Conservation (phyloP, 169 alveolate genomes). For the Babesia gibsoni region DNA sequence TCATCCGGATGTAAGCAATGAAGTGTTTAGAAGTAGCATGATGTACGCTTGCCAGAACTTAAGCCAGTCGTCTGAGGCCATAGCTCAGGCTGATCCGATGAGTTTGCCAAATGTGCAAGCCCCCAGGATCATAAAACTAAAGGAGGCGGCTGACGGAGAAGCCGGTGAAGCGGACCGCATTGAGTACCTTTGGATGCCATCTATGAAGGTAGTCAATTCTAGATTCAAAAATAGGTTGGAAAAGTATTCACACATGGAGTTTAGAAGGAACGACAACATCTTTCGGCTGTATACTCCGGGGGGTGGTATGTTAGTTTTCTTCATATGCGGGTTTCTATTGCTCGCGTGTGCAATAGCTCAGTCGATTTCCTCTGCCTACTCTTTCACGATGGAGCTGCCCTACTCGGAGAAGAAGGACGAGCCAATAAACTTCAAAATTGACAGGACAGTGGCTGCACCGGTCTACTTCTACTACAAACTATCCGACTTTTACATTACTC, state of each 20-base stretch:
- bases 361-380: constrained; percentile 19
- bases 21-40: constrained; percentile 10
- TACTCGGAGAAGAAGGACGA: constrained; percentile 28
- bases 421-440: constrained; percentile 28
- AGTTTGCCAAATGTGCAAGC: no score
- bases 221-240: constrained; percentile 30
- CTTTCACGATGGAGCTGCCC: constrained; percentile 27
- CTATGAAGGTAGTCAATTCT: constrained; percentile 15
- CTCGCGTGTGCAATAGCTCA: neutral
- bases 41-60: no score
- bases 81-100: no score
- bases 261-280: constrained; percentile 31
- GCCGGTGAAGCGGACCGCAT: no score
- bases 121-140: no score
- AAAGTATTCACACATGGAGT: constrained; percentile 46
- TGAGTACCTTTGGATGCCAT: constrained; percentile 60
- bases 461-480: constrained; percentile 54
- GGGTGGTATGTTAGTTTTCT: constrained; percentile 18
- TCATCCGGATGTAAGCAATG: constrained; percentile 1
- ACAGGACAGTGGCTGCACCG: constrained; percentile 32
- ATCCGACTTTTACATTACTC: constrained; percentile 53
- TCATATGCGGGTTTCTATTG: constrained; percentile 35
- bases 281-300: constrained; percentile 50
- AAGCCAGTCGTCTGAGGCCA: no score
- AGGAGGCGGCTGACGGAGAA: no score